Conservation (phyloP, 2,329 filamentous ascomycete species). For the Diaporthe capsici region DNA sequence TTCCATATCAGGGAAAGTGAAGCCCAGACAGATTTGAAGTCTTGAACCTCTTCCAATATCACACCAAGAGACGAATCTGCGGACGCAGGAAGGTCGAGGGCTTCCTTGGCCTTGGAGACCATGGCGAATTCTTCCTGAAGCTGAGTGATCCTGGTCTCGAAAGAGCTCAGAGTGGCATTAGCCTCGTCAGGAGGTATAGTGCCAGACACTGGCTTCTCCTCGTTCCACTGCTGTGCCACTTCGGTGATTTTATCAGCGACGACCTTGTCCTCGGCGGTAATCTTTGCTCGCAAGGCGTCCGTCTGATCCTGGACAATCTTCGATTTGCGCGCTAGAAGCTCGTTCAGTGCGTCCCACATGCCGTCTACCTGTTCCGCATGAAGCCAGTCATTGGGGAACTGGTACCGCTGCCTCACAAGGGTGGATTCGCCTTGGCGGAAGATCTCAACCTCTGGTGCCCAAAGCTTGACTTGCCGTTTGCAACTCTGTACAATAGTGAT, state of each 20-base stretch:
- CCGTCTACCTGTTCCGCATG: conserved; percentile 96
- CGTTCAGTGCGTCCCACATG: conserved; percentile 94
- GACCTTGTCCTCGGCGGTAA: conserved; percentile 91
- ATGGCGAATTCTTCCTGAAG: conserved; percentile 91
- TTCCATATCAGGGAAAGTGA: conserved; percentile 97
- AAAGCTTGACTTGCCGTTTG: conserved; percentile 91
- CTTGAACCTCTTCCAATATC: conserved; percentile 94
- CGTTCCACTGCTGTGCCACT: conserved; percentile 89
- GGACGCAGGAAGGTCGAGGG: conserved; percentile 87
- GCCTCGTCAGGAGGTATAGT: conserved; percentile 92
- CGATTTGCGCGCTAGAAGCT: conserved; percentile 90
- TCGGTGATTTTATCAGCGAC: conserved; percentile 90
- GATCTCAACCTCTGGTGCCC: conserved; percentile 95
- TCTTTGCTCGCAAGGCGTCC: conserved; percentile 94
- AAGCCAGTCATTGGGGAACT: conserved; percentile 94
- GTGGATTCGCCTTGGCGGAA: conserved; percentile 97
- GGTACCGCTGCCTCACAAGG: conserved; percentile 90
- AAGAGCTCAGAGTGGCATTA: conserved; percentile 83
- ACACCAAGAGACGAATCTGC: conserved; percentile 85
- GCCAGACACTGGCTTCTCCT: conserved; percentile 96
- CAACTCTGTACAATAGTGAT: conserved; percentile 98
- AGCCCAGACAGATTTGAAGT: conserved; percentile 99
- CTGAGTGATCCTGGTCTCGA: conserved; percentile 87
- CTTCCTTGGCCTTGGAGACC: conserved; percentile 97
- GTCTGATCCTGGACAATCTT: conserved; percentile 98